Conservation (phyloP, 1,139 yeast genomes). For the Yamadazyma oceani region DNA sequence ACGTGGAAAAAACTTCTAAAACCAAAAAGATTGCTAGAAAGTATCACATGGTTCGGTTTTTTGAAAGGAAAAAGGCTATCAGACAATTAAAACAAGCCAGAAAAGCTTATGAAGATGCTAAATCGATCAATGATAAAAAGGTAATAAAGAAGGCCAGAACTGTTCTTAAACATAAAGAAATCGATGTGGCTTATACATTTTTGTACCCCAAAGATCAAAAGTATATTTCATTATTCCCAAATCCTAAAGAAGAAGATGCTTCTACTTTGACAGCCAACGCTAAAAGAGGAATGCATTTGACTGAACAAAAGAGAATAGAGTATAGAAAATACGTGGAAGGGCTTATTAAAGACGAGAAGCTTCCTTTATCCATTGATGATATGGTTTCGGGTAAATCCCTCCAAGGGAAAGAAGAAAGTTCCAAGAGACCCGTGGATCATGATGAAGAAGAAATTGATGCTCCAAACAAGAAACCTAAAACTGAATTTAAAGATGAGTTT, state of each 20-base stretch:
- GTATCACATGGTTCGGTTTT: slow-evolving; percentile 92
- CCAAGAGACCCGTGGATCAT: slow-evolving; percentile 15
- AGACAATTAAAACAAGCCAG: slow-evolving; percentile 68
- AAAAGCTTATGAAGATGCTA: slow-evolving; percentile 44
- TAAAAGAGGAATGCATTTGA: slow-evolving; percentile 44
- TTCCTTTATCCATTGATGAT: slow-evolving; percentile 62
- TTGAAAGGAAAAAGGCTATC: slow-evolving; percentile 85
- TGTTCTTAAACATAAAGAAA: slow-evolving; percentile 56
- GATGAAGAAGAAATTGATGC: slow-evolving; percentile 40
- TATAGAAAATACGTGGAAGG: slow-evolving; percentile 53
- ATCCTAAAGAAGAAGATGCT: slow-evolving; percentile 30
- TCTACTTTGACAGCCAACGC: slow-evolving; percentile 35
- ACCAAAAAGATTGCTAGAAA: slow-evolving; percentile 66
- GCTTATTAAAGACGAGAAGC: slow-evolving; percentile 47
- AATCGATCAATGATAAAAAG: slow-evolving; percentile 46
- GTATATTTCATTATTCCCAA: slow-evolving; percentile 77
- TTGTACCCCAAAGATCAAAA: slow-evolving; percentile 79
- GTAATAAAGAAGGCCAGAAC: slow-evolving; percentile 54
- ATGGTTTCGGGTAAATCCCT: slow-evolving; percentile 50
- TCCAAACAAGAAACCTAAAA: slow-evolving; percentile 25
- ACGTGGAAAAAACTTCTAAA: slow-evolving; percentile 49
- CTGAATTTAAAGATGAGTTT: slow-evolving; percentile 43
- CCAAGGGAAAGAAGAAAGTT: slow-evolving; percentile 15
- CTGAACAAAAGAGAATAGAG: slow-evolving; percentile 50
- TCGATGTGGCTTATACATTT: slow-evolving; percentile 74